Evolutionary conservation across 2,329 filamentous ascomycete species (phyloP).

Genomic region (Exophiala alcalophila): DNA sequence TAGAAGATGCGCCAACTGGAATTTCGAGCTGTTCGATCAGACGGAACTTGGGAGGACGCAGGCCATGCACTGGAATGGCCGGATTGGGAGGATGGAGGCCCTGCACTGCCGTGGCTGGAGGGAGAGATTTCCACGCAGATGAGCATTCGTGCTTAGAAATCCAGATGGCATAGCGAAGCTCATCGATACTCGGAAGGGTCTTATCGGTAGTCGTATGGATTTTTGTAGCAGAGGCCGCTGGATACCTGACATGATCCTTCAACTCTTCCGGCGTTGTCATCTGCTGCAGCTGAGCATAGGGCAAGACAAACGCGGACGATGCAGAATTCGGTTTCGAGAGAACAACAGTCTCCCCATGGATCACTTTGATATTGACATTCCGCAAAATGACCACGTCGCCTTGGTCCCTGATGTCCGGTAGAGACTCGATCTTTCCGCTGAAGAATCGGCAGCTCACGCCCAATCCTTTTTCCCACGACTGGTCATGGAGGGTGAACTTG

Average conservation of each 20-base stretch:
- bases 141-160: conserved; percentile 23
- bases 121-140: conserved; percentile 8
- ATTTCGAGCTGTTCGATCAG: conserved; percentile 62
- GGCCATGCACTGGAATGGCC: no score
- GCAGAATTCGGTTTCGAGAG: conserved; percentile 14
- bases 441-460: conserved; percentile 61
- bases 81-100: conserved; percentile 11
- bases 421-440: conserved; percentile 40
- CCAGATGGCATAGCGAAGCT: conserved; percentile 26
- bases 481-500: conserved; percentile 60
- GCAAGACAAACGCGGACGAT: conserved; percentile 21
- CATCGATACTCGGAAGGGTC: conserved; percentile 10
- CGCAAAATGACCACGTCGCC: conserved; percentile 66
- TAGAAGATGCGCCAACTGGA: conserved; percentile 19
- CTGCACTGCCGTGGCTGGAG: conserved; percentile 15
- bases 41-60: conserved; percentile 60
- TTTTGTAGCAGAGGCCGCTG: conserved; percentile 2
- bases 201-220: no score
- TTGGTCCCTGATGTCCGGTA: conserved; percentile 47
- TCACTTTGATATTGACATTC: conserved; percentile 47
- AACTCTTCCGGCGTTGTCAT: conserved; percentile 14
- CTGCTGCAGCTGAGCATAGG: conserved; percentile 13
- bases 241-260: conserved; percentile 8
- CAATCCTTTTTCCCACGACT: conserved; percentile 47
- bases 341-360: conserved; percentile 9